These are phyloP conservation scores for Phytopythium mirpurense DNA, from an alignment of 352 stramenopile species.

Conservation along the genomic window DNA sequence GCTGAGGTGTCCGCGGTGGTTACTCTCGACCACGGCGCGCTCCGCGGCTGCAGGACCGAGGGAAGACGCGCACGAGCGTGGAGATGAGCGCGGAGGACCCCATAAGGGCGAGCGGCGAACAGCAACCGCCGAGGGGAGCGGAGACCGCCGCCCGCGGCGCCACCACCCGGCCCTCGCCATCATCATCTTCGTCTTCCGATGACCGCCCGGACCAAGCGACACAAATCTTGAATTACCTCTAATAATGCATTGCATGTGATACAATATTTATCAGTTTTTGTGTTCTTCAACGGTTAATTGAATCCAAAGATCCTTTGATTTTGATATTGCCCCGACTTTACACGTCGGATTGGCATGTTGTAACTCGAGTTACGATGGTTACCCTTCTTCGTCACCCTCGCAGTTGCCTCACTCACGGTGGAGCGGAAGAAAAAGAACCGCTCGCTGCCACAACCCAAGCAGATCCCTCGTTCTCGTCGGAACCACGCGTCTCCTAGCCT, in stretches of 20 bases:
- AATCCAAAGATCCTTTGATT: too few relatives aligned
- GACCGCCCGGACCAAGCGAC: too few relatives aligned
- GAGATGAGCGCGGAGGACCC: background rate
- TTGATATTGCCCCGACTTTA: background rate
- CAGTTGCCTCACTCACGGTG: background rate
- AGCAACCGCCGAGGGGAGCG: background rate
- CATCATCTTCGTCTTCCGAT: too few relatives aligned
- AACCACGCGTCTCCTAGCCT: too few relatives aligned
- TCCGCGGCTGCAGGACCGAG: background rate
- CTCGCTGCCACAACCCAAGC: too few relatives aligned
- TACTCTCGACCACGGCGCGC: constrained; percentile 7
- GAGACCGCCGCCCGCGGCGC: background rate
- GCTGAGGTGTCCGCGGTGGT: constrained; percentile 25
- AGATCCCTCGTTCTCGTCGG: too few relatives aligned
- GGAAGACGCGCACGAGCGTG: background rate
- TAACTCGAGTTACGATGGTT: background rate
- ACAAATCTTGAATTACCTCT: too few relatives aligned
- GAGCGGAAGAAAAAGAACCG: background rate
- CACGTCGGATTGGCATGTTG: background rate
- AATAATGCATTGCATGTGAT: too few relatives aligned
- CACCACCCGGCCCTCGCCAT: background rate
- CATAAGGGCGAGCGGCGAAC: background rate
- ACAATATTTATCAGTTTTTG: too few relatives aligned
- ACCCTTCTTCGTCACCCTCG: constrained; percentile 5
- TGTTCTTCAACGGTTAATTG: too few relatives aligned